These are phyloP conservation scores for Venturia aucupariae DNA, from an alignment of 2,329 filamentous ascomycete genomes.

Conservation along the genomic window DNA sequence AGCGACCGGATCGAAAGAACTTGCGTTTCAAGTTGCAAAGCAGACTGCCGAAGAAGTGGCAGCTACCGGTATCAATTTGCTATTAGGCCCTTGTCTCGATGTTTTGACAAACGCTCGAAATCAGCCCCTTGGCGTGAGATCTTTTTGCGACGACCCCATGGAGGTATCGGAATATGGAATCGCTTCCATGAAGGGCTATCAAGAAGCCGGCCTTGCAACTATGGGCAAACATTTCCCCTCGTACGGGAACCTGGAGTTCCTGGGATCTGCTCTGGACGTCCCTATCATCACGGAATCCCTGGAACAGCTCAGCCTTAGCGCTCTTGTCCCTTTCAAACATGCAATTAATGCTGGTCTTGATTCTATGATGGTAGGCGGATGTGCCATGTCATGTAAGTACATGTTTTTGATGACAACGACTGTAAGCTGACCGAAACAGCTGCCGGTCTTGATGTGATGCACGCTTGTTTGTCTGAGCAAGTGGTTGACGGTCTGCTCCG, in stretches of 20 bases:
- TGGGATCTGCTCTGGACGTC: constrained; percentile 83
- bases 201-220: constrained; percentile 78
- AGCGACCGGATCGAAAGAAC: constrained; percentile 75
- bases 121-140: constrained; percentile 81
- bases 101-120: constrained; percentile 88
- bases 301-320: constrained; percentile 85
- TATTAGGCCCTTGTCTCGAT: constrained; percentile 87
- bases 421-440: constrained; percentile 40
- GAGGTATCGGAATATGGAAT: constrained; percentile 90
- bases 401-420: not conserved
- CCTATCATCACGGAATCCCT: constrained; percentile 92
- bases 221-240: constrained; percentile 96
- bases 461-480: constrained; percentile 86
- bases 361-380: constrained; percentile 92
- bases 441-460: constrained; percentile 85
- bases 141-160: constrained; percentile 85
- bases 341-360: constrained; percentile 81
- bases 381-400: constrained; percentile 52
- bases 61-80: constrained; percentile 91
- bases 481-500: constrained; percentile 84
- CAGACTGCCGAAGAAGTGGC: constrained; percentile 88
- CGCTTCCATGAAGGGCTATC: constrained; percentile 84
- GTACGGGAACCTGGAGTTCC: constrained; percentile 88
- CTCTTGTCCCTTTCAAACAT: constrained; percentile 83
- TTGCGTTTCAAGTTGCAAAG: constrained; percentile 84